Base-by-base conservation (phyloP, 192 early-diverging fungal species). In the Coemansia sp. region DNA sequence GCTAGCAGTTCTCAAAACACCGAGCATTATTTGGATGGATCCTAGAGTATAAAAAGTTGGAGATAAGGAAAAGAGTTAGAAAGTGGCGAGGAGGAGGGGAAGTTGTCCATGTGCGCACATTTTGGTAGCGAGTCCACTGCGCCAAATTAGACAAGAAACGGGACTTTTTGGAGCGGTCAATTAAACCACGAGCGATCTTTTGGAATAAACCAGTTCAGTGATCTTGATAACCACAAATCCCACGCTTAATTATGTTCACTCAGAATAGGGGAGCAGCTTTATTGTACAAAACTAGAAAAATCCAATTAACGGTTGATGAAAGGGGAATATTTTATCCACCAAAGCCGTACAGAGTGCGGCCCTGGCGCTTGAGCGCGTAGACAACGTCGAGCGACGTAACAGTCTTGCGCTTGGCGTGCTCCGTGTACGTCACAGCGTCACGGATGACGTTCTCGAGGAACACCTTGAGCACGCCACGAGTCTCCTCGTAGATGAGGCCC, bases 381-480 rank as follows among this genome's bases (percentile, higher is more conserved):
- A 99, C 95, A 49, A 99, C 97, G 83, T 99, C 97, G 45, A 99
- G 88, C 41, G 96, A 97, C 56, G 97, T 99, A 76, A 98, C 96
- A 73, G 96, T 98, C 93, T 95, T 69, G 67, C 67, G 67, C 67
- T 69, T 69, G 55, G 93, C 96, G 90, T 98, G 96, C 82, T 98
- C 94, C 67, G 96, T 96, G 89, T 98, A 98, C 75, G 96, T 98
- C 75, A 98, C 96, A 56, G 96, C 91, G 79, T 98, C 96, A 70
- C 96, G 89, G 83, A 98, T 98, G 83, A 98, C 96, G 86, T 95
- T 94, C 86, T 98, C 96, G 70, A 98, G 90, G 87, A 98, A 98
- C 64, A 90, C 86, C 90, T 98, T 98, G 80, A 98, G 89, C 66
- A 98, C 96, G 67, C 86, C 87, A 76, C 96, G 93, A 82, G 96